phyloP scores from a whole-genome alignment of 331 rosid species.

The Malus hybrid region DNA sequence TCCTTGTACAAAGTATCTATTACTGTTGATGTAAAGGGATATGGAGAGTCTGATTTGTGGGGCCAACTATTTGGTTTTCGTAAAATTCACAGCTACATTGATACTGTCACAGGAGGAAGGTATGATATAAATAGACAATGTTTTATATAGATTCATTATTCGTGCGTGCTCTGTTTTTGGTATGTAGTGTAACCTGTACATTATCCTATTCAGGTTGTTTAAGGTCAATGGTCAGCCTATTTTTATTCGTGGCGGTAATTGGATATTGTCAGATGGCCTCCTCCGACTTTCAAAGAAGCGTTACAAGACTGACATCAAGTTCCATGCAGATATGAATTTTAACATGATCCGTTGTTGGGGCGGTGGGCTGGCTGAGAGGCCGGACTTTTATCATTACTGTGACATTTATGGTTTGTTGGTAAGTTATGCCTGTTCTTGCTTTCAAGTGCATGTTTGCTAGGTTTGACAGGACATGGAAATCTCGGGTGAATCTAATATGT shows the following conservation, averaged over 20 bases:
- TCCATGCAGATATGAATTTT: slow-evolving; percentile 93
- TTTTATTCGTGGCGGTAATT: slow-evolving; percentile 89
- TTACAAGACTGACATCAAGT: slow-evolving; percentile 75
- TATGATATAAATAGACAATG: slow-evolving; percentile 5
- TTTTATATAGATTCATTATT: neutral
- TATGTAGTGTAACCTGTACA: slow-evolving; percentile 5
- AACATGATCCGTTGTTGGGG: slow-evolving; percentile 99
- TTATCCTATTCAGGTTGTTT: slow-evolving; percentile 54
- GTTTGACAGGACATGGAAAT: neutral
- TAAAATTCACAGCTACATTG: slow-evolving; percentile 77
- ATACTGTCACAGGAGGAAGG: slow-evolving; percentile 86
- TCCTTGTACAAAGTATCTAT: slow-evolving; percentile 61
- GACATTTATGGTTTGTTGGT: slow-evolving; percentile 89
- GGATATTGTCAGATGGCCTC: slow-evolving; percentile 97
- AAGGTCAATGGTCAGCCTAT: slow-evolving; percentile 87
- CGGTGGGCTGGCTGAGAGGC: slow-evolving; percentile 94
- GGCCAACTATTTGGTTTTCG: slow-evolving; percentile 81
- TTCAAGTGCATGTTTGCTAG: neutral
- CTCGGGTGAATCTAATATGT: slow-evolving; percentile 8
- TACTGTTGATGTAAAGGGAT: slow-evolving; percentile 62
- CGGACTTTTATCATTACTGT: slow-evolving; percentile 87
- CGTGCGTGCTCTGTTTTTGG: neutral
- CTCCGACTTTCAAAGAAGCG: slow-evolving; percentile 81
- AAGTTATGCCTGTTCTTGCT: slow-evolving; percentile 18
- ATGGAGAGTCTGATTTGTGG: slow-evolving; percentile 90